A percentile compares a stretch with the other conserved stretches of the same genome.
Evolutionary conservation across 23 red algal species (phyloP).

Genomic region (Gracilaria gracilis): DNA sequence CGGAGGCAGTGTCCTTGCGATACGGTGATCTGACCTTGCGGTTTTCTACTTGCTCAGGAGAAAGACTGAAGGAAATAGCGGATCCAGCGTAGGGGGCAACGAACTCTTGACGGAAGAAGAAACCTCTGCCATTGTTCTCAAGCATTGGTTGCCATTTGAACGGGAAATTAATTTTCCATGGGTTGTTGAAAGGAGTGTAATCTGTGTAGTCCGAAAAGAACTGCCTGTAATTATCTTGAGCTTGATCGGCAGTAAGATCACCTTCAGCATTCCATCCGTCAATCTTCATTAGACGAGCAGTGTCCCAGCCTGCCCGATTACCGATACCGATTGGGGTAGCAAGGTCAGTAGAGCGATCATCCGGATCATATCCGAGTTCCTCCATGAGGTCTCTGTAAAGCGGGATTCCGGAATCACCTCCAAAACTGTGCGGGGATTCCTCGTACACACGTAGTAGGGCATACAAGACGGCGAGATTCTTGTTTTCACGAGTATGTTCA

Average conservation of each 20-base stretch:
- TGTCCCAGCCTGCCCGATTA: conserved; percentile 9
- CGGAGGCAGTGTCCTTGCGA: neutral
- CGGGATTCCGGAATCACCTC: neutral
- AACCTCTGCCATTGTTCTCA: conserved; percentile 13
- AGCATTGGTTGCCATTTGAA: conserved; percentile 51
- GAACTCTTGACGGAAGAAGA: conserved; percentile 32
- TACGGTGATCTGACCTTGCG: conserved; percentile 1
- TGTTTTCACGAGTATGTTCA: conserved; percentile 24
- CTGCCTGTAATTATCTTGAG: neutral
- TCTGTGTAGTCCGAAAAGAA: conserved; percentile 21
- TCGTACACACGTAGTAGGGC: conserved; percentile 8
- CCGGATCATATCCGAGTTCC: conserved; percentile 10
- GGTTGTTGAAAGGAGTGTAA: conserved; percentile 14
- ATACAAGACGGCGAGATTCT: conserved; percentile 14
- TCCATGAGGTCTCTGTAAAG: neutral
- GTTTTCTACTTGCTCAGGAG: neutral
- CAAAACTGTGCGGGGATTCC: conserved; percentile 24
- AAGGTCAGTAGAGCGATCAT: neutral
- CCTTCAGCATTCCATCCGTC: conserved; percentile 32
- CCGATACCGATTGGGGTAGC: conserved; percentile 11
- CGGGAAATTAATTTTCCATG: neutral
- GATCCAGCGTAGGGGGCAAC: conserved; percentile 20
- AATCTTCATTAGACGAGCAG: conserved; percentile 6
- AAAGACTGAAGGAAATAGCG: conserved; percentile 19
- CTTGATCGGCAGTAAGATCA: neutral